phyloP scores from a whole-genome alignment of 768 basidiomycete species.

The Termitomyces sp. region DNA sequence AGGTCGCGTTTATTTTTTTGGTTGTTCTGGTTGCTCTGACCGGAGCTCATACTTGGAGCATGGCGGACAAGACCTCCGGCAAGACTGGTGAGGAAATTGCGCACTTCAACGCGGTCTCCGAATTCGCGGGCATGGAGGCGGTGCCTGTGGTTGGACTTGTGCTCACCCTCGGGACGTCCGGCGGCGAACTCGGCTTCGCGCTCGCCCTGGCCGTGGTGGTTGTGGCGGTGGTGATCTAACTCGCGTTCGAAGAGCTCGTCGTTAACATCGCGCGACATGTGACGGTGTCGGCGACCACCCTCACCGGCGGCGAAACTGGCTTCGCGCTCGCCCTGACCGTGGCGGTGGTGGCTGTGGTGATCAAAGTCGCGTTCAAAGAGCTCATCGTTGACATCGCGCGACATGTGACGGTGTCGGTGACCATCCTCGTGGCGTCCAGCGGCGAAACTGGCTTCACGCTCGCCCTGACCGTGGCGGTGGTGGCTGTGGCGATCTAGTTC shows the following conservation, averaged over 20 bases:
- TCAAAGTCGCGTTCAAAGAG: no score
- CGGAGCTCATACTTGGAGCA: not conserved
- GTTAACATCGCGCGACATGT: not conserved
- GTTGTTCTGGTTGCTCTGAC: not conserved
- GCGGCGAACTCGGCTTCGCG: not conserved
- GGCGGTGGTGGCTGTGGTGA: not conserved
- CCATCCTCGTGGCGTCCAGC: no score
- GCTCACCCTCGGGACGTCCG: not conserved
- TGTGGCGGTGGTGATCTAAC: not conserved
- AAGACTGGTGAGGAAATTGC: not conserved
- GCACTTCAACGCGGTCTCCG: not conserved
- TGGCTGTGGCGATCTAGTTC: not conserved
- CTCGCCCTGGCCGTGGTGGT: not conserved
- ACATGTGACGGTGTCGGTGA: no score
- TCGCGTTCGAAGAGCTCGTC: not conserved
- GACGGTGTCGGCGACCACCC: not conserved
- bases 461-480: not conserved
- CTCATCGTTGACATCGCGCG: no score
- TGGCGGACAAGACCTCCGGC: not conserved
- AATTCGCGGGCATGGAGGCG: no score
- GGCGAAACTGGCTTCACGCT: no score
- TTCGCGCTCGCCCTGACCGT: not conserved
- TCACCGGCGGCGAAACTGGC: not conserved
- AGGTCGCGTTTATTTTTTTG: not conserved
- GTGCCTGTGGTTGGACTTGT: not conserved